Percentiles rank a stretch among this genome's conserved stretches.
These are phyloP conservation scores for Trametes sp. DNA, from an alignment of 1,284 basidiomycete genomes.

Conservation along the genomic window DNA sequence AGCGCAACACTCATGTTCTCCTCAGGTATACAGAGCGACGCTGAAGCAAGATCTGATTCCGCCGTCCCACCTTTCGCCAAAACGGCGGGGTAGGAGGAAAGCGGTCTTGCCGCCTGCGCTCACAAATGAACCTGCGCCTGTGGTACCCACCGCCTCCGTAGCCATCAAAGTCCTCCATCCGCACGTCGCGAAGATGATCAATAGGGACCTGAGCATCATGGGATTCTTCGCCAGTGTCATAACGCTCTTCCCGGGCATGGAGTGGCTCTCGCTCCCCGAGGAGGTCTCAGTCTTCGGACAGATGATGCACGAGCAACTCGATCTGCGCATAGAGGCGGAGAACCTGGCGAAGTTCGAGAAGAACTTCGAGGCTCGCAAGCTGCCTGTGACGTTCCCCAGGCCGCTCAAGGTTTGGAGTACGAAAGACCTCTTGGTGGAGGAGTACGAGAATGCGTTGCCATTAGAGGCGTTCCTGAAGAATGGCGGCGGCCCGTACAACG, in stretches of 20 bases:
- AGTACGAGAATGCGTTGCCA: slow-evolving; percentile 93
- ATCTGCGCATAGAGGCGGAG: slow-evolving; percentile 89
- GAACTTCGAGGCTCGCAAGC: slow-evolving; percentile 84
- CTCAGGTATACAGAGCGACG: slow-evolving; percentile 85
- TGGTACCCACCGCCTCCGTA: slow-evolving; percentile 82
- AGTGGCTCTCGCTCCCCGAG: slow-evolving; percentile 96
- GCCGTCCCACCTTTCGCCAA: slow-evolving; percentile 77
- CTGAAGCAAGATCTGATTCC: slow-evolving; percentile 87
- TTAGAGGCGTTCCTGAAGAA: slow-evolving; percentile 89
- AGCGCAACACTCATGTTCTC: slow-evolving; percentile 3
- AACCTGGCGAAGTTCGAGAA: slow-evolving; percentile 88
- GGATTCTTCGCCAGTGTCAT: slow-evolving; percentile 87
- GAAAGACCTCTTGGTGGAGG: slow-evolving; percentile 87
- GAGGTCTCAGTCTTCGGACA: slow-evolving; percentile 94
- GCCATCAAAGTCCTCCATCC: slow-evolving; percentile 98
- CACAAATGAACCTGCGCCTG: slow-evolving; percentile 66
- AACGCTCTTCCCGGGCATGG: slow-evolving; percentile 88
- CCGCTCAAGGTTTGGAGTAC: slow-evolving; percentile 86
- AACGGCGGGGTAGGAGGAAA: slow-evolving; percentile 59
- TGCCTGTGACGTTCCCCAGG: slow-evolving; percentile 90
- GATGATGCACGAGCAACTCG: slow-evolving; percentile 98
- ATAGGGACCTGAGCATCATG: slow-evolving; percentile 94
- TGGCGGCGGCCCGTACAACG: slow-evolving; percentile 92
- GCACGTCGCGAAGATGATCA: slow-evolving; percentile 80
- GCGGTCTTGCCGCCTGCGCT: slow-evolving; percentile 62